Evolutionary conservation across 2,329 filamentous ascomycete genomes (phyloP).

Genomic region (Leptographium wingfieldii): DNA sequence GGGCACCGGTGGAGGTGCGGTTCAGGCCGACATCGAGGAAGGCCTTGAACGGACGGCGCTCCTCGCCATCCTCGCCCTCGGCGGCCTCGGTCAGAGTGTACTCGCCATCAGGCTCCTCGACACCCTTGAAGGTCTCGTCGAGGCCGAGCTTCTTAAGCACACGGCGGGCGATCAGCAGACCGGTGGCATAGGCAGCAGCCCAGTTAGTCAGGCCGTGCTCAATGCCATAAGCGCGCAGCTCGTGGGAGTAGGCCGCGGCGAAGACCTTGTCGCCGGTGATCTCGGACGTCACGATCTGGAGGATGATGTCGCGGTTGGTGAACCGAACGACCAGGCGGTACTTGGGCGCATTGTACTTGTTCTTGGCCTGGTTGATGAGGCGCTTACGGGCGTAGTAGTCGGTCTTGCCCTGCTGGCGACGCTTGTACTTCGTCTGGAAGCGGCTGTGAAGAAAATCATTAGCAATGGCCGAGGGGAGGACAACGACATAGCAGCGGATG

Average conservation of each 20-base stretch:
- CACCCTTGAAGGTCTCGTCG: slow-evolving; percentile 84
- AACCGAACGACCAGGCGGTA: slow-evolving; percentile 99
- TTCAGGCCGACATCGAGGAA: slow-evolving; percentile 96
- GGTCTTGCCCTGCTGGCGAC: slow-evolving; percentile 91
- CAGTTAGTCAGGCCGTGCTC: slow-evolving; percentile 99
- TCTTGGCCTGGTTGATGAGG: slow-evolving; percentile 99
- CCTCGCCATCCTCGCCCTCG: slow-evolving; percentile 74
- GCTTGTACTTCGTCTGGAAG: slow-evolving; percentile 99
- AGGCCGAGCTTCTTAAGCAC: slow-evolving; percentile 94
- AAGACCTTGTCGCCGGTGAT: slow-evolving; percentile 98
- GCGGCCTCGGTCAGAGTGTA: slow-evolving; percentile 89
- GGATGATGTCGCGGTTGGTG: slow-evolving; percentile 99
- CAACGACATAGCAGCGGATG: not conserved
- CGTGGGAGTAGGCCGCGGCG: slow-evolving; percentile 83
- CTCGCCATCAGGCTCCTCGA: slow-evolving; percentile 95
- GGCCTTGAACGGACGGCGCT: slow-evolving; percentile 96
- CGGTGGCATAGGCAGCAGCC: slow-evolving; percentile 92
- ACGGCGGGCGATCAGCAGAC: slow-evolving; percentile 93
- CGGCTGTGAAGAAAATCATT: slow-evolving; percentile 42
- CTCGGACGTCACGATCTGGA: slow-evolving; percentile 94
- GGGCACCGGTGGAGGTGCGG: slow-evolving; percentile 95
- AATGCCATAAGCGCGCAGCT: slow-evolving; percentile 95
- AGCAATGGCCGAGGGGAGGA: not conserved
- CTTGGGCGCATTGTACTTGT: slow-evolving; percentile 99
- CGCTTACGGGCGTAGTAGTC: slow-evolving; percentile 99